Conservation (phyloP, 257 asterid species). For the Solanum megistacrolobum region DNA sequence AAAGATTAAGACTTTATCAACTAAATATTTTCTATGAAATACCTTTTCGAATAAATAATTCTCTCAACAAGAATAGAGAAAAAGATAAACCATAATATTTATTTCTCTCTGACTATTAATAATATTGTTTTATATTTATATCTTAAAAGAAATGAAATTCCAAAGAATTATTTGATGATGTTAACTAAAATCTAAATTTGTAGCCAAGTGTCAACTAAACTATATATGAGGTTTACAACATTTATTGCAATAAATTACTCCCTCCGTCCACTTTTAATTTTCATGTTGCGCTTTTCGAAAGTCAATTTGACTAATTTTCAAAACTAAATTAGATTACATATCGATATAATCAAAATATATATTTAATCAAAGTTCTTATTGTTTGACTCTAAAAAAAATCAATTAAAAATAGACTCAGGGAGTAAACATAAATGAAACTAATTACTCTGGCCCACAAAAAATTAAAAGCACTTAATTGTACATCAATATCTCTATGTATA, state of each 20-base stretch:
- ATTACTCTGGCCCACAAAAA: neutral
- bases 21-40: neutral
- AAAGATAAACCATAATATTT: neutral
- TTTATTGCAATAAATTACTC: neutral
- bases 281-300: too few relatives aligned
- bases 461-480: neutral
- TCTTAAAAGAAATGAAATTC: neutral
- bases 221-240: neutral
- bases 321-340: too few relatives aligned
- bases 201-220: neutral
- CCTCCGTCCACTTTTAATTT: too few relatives aligned
- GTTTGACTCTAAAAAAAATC: too few relatives aligned
- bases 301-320: too few relatives aligned
- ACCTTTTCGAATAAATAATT: neutral
- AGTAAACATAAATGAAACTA: neutral
- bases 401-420: too few relatives aligned
- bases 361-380: too few relatives aligned
- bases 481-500: neutral
- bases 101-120: neutral
- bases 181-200: neutral
- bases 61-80: neutral
- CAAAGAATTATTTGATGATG: neutral
- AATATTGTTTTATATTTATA: neutral
- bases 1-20: neutral
- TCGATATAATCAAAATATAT: too few relatives aligned